phyloP scores from a whole-genome alignment of 805 yeast genomes.

The Monosporozyma aerobia region DNA sequence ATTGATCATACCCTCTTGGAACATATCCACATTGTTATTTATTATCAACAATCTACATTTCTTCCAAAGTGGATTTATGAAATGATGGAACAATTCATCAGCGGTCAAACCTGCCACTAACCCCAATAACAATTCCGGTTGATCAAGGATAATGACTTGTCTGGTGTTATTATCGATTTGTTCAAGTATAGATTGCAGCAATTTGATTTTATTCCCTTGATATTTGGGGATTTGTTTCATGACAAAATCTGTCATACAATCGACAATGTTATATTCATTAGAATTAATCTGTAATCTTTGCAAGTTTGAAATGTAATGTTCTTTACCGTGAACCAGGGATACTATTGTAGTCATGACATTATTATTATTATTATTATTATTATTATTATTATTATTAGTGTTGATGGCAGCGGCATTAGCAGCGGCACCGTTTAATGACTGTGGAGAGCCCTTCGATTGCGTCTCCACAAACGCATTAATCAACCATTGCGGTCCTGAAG shows the following conservation, averaged over 20 bases:
- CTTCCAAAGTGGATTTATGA: slow-evolving; percentile 20
- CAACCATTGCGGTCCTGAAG: slow-evolving; percentile 61
- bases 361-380: neutral
- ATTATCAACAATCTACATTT: slow-evolving; percentile 22
- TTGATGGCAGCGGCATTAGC: too few species aligned
- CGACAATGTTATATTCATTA: slow-evolving; percentile 30
- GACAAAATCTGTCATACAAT: slow-evolving; percentile 41
- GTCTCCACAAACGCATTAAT: slow-evolving; percentile 46
- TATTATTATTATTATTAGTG: neutral
- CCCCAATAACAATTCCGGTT: slow-evolving; percentile 26
- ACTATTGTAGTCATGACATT: slow-evolving; percentile 9
- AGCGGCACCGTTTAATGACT: slow-evolving; percentile 29
- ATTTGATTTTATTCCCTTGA: slow-evolving; percentile 26
- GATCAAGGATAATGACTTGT: slow-evolving; percentile 22
- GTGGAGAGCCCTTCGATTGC: slow-evolving; percentile 36
- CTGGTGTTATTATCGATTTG: slow-evolving; percentile 34
- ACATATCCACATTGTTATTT: slow-evolving; percentile 14
- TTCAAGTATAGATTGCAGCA: slow-evolving; percentile 62
- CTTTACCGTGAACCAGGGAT: slow-evolving; percentile 22
- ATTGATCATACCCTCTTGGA: slow-evolving; percentile 6
- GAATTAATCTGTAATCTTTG: slow-evolving; percentile 16
- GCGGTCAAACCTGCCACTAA: slow-evolving; percentile 20
- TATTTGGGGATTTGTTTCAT: slow-evolving; percentile 22
- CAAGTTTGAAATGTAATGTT: slow-evolving; percentile 14
- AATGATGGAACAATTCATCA: slow-evolving; percentile 19